Percentiles rank a stretch among this genome's conserved stretches.
Evolutionary conservation across 2,329 filamentous ascomycete species (phyloP).

Genomic region (Macrophomina tecta): DNA sequence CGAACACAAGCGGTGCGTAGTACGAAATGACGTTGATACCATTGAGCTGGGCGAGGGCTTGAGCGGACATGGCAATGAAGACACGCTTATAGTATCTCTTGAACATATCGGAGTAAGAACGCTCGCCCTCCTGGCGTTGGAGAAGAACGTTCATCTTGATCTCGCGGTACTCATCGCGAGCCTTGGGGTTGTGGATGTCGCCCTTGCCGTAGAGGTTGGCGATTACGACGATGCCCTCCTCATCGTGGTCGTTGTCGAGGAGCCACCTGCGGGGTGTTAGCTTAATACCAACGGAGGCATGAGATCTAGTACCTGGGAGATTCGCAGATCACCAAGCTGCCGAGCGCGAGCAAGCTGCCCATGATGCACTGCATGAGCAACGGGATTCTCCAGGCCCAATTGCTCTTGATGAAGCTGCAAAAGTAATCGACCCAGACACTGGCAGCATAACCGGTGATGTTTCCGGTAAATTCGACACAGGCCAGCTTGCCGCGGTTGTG

Average conservation of each 20-base stretch:
- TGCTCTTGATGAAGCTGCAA: slow-evolving; percentile 83
- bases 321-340: slow-evolving; percentile 93
- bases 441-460: slow-evolving; percentile 92
- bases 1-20: slow-evolving; percentile 95
- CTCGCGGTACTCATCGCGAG: slow-evolving; percentile 93
- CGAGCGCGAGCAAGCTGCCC: slow-evolving; percentile 82
- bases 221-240: slow-evolving; percentile 98
- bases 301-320: slow-evolving; percentile 74
- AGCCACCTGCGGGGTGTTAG: slow-evolving; percentile 73
- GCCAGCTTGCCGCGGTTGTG: slow-evolving; percentile 95
- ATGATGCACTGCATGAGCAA: slow-evolving; percentile 93
- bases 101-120: slow-evolving; percentile 94
- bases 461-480: slow-evolving; percentile 97
- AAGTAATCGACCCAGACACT: slow-evolving; percentile 99
- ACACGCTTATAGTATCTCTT: slow-evolving; percentile 87
- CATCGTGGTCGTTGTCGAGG: slow-evolving; percentile 95
- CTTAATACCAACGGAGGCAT: slow-evolving; percentile 28
- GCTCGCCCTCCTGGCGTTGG: slow-evolving; percentile 91
- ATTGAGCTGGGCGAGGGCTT: slow-evolving; percentile 93
- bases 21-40: slow-evolving; percentile 99
- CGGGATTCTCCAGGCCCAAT: slow-evolving; percentile 90
- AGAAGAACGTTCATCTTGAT: slow-evolving; percentile 98
- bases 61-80: slow-evolving; percentile 98
- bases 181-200: slow-evolving; percentile 91
- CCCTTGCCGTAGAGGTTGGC: slow-evolving; percentile 96